Conservation (phyloP, 352 stramenopile species). For the Globisporangium apiculatum region DNA sequence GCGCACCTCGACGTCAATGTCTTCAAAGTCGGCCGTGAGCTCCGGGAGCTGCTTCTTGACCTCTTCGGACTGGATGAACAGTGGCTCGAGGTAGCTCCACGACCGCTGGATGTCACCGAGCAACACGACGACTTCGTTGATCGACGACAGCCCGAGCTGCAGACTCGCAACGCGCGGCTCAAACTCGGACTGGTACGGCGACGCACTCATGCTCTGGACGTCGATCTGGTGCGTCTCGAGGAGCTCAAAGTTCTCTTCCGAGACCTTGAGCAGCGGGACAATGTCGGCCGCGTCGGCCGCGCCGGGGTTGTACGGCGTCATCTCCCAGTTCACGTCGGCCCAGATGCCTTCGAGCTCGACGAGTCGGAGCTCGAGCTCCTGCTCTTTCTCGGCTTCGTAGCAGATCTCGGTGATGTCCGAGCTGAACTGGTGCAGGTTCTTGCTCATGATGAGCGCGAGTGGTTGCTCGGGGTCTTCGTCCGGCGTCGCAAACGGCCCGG, state of each 20-base stretch:
- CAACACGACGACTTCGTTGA: conserved; percentile 92
- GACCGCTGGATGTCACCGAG: conserved; percentile 94
- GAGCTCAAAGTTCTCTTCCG: conserved; percentile 95
- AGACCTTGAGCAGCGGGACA: conserved; percentile 88
- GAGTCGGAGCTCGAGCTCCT: conserved; percentile 92
- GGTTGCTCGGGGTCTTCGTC: conserved; percentile 90
- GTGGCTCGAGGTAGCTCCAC: conserved; percentile 94
- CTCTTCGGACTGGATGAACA: conserved; percentile 95
- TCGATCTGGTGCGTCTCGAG: conserved; percentile 96
- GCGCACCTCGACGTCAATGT: conserved; percentile 92
- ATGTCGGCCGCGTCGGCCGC: conserved; percentile 64
- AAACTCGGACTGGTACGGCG: conserved; percentile 94
- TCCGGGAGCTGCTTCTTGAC: conserved; percentile 94
- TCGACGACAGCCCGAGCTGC: conserved; percentile 78
- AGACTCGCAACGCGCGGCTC: conserved; percentile 87
- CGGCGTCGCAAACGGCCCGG: conserved; percentile 87
- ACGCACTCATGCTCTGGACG: conserved; percentile 95
- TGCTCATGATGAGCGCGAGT: conserved; percentile 86
- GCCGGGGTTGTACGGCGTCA: conserved; percentile 86
- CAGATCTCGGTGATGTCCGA: conserved; percentile 95
- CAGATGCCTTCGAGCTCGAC: conserved; percentile 90
- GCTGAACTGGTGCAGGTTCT: conserved; percentile 93
- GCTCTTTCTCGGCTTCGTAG: conserved; percentile 95
- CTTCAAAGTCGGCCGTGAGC: conserved; percentile 90
- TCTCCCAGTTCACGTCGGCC: conserved; percentile 91